Conservation (phyloP, 208 protist genomes). For the Borovskyia barvae region DNA sequence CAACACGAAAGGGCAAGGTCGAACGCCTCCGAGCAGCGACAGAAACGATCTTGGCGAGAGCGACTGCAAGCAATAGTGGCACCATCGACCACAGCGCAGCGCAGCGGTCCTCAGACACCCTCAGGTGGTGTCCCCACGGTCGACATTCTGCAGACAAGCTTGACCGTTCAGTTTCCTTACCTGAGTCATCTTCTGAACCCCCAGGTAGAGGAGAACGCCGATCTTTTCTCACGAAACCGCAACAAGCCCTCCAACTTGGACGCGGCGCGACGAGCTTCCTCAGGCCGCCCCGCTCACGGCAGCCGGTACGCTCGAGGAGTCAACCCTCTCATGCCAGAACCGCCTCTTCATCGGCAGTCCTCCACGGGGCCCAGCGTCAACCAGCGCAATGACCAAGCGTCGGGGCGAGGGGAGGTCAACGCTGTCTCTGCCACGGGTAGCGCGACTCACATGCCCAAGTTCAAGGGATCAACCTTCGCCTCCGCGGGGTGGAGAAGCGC, state of each 20-base stretch:
- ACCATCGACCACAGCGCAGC: not conserved
- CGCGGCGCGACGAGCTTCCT: not conserved
- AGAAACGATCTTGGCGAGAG: no score
- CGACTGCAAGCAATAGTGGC: no score
- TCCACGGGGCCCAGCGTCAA: not conserved
- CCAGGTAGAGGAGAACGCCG: constrained; percentile 50
- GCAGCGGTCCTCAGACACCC: not conserved
- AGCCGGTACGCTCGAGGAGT: constrained; percentile 35
- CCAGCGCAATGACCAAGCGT: not conserved
- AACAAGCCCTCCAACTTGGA: constrained; percentile 26
- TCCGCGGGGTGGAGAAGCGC: constrained; percentile 59
- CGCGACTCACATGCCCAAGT: constrained; percentile 4
- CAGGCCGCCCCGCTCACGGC: constrained; percentile 1
- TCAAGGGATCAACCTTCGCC: constrained; percentile 56
- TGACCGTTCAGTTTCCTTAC: constrained; percentile 80
- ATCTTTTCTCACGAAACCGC: constrained; percentile 32
- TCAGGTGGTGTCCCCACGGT: not conserved
- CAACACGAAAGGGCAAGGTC: not conserved
- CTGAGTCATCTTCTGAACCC: constrained; percentile 71
- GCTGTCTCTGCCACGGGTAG: no score
- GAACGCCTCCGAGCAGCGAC: not conserved
- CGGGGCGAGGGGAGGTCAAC: no score
- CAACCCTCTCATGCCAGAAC: constrained; percentile 67
- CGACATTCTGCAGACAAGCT: constrained; percentile 59
- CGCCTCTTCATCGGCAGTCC: constrained; percentile 18